A percentile compares a stretch with the other conserved stretches of the same genome.
phyloP scores from a whole-genome alignment of 2,329 filamentous ascomycete genomes.

The Epichloe sp. region DNA sequence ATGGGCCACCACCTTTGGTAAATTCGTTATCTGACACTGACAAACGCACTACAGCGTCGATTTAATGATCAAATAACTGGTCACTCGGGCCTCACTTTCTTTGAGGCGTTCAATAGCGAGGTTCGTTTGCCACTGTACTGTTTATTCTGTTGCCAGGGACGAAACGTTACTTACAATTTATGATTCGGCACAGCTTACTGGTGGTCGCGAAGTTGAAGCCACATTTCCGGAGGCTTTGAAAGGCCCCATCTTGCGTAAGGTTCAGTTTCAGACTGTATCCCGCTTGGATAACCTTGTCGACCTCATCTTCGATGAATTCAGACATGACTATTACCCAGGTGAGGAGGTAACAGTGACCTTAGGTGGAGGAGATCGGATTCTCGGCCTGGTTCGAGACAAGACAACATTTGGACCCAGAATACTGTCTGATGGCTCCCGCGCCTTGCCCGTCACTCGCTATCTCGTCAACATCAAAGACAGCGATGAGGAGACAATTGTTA shows the following conservation, averaged over 20 bases:
- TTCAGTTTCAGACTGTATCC: constrained; percentile 81
- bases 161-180: neutral
- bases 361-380: constrained; percentile 52
- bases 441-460: constrained; percentile 64
- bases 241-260: constrained; percentile 75
- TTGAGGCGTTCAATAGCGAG: constrained; percentile 84
- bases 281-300: constrained; percentile 74
- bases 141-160: neutral
- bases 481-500: constrained; percentile 63
- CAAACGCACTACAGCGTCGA: constrained; percentile 42
- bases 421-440: constrained; percentile 54
- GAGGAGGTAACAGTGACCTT: constrained; percentile 68
- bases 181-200: constrained; percentile 43
- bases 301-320: constrained; percentile 64
- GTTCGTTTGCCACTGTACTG: constrained; percentile 31
- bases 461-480: constrained; percentile 62
- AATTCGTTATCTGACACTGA: neutral
- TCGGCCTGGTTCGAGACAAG: constrained; percentile 74
- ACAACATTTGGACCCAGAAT: constrained; percentile 52
- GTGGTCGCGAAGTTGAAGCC: constrained; percentile 79
- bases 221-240: constrained; percentile 86
- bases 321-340: constrained; percentile 80
- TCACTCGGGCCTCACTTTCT: constrained; percentile 81
- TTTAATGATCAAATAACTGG: constrained; percentile 97
- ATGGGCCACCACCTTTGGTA: neutral